Base-by-base conservation (phyloP, 257 asterid species). In the Anisodus acutangulus region DNA sequence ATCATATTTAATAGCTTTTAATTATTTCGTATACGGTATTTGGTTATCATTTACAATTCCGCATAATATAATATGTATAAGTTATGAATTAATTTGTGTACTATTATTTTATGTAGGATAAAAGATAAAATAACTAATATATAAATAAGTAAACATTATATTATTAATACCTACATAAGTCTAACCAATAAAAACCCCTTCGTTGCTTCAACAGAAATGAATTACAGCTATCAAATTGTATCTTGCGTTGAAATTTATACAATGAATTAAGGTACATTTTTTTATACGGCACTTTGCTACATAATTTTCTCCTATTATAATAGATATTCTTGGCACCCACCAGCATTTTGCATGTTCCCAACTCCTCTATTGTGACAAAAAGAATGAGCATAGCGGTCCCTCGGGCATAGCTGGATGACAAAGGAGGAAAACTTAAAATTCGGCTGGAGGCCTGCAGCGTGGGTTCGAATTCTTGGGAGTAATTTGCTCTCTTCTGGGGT, bases 311-410 rank as follows among this genome's bases (percentile, higher is more conserved):
- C 80, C 35, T 72, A 72, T 72, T 72, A 37, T 43, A 45, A 19
- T 64, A 64, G 12, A 35, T 59, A 6, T 53, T 53, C 15, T 53
- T 22, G 16, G 3, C 15, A 78, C 49, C 81, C 47, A 70, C 55
- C 11, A 51, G 81, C 63, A 51, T 47, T 39, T 72, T 72, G 26
- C 81, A 22, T 76, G 81, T 76, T 76, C 43, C 82, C 82, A 78
- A 49, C 63, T 53, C 4, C 64, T 53, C 13, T 26, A 47, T 22
- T 51, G 81, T 31, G 81, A 78, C 64, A 8, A 78, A 26, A 78
- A 78, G 82, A 78, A 53, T 51, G 64, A 26, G 63, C 81, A 76
- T 26, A 76, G 81, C 81, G 26, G 0, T 22, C 26, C 26, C 26
- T 22, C 26, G 26, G 26, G 26, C 26, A 22, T 22, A 22, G 26